Base-by-base conservation (phyloP, 345 rosid species). In the Isatis tinctoria region DNA sequence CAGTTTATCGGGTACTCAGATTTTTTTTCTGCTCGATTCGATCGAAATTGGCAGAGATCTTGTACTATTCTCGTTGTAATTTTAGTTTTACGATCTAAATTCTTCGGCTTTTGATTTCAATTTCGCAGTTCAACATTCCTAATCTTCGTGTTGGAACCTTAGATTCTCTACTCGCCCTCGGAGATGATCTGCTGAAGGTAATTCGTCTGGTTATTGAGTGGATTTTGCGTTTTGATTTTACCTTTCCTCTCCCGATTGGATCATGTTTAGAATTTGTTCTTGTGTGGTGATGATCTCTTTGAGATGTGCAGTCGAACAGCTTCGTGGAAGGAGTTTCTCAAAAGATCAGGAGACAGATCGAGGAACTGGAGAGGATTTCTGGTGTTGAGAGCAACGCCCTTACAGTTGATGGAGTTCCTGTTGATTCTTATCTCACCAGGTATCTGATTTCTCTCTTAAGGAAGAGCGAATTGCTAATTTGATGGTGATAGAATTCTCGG, bases 141-240 rank as follows among this genome's bases (percentile, higher is more conserved):
- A 96, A 86, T 87, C 99, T 96, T 72, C 97, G 97, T 12, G 99
- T 92, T 11, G 98, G 99, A 70, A 96, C 99, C 68, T 85, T 96
- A 27, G 99, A 96, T 80, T 92, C 98, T 57, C 97, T 96, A 67
- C 97, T 96, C 6, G 75, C 98, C 12, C 96, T 96, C 66, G 89
- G 95, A 60, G 98, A 96, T 82, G 99, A 96, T 86, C 96, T 96
- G 79, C 53, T 86, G 52, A 96, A 92, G 88, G 99, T 96, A 79
- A 58, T 10, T 36, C 59, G 12, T 59, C 32, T 60, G 70, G 60
- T 72, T 16, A 1, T 2, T 1, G 17, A 59, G 10, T 75, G 0
- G 3, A 73, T 43, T 30, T 28, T 33, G 3, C 39, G 26, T 57
- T 39, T 57, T 40, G 3, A 7, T 4, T 33, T 61, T n/a, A 2